phyloP scores from a whole-genome alignment of 1,284 basidiomycete species.

The Papiliotrema laurentii region DNA sequence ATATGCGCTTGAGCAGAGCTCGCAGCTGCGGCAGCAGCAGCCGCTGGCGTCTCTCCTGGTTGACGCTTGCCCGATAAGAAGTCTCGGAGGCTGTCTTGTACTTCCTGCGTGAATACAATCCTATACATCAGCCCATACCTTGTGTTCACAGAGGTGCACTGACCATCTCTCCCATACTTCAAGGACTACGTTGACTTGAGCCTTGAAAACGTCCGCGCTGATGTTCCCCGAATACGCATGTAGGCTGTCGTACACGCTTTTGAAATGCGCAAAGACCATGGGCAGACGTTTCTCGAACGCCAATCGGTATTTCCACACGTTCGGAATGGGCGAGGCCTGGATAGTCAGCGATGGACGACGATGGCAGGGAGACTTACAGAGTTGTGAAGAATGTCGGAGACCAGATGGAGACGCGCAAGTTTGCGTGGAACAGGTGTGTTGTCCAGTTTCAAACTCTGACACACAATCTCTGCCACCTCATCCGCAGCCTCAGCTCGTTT shows the following conservation, averaged over 20 bases:
- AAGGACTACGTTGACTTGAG: slow-evolving; percentile 75
- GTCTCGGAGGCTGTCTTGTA: slow-evolving; percentile 64
- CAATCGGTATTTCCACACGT: slow-evolving; percentile 82
- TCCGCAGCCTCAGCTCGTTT: slow-evolving; percentile 90
- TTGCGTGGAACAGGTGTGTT: slow-evolving; percentile 91
- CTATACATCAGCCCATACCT: slow-evolving; percentile 20
- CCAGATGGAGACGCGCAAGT: slow-evolving; percentile 85
- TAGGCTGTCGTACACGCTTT: slow-evolving; percentile 86
- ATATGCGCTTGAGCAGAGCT: slow-evolving; percentile 1
- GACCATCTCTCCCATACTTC: slow-evolving; percentile 91
- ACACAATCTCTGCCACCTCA: slow-evolving; percentile 84
- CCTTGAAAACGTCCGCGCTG: slow-evolving; percentile 88
- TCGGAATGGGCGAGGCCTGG: slow-evolving; percentile 47
- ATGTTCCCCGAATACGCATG: slow-evolving; percentile 67
- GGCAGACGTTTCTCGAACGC: slow-evolving; percentile 83
- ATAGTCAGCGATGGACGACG: not conserved
- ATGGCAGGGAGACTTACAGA: slow-evolving; percentile 53
- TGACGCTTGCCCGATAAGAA: slow-evolving; percentile 62
- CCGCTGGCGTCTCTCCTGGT: slow-evolving; percentile 1
- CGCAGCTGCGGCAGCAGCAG: not conserved
- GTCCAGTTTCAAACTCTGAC: slow-evolving; percentile 74
- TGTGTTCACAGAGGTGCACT: slow-evolving; percentile 14
- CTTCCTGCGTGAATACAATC: slow-evolving; percentile 85
- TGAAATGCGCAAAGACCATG: slow-evolving; percentile 86
- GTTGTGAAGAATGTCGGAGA: slow-evolving; percentile 97